Conservation (phyloP, 371 early-diverging fungal genomes). For the Thermomucor indicae-seudaticae region DNA sequence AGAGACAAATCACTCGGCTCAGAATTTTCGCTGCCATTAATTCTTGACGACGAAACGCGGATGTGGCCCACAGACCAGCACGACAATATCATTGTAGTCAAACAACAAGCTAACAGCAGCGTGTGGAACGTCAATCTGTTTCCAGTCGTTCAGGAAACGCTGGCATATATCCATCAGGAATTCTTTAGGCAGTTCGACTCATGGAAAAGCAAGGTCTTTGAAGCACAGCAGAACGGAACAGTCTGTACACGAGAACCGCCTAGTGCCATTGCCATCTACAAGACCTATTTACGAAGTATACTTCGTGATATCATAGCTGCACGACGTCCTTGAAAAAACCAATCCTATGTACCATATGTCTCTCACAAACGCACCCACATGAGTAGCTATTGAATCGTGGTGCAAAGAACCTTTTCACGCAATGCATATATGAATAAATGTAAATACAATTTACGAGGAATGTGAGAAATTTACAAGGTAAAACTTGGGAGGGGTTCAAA, state of each 20-base stretch:
- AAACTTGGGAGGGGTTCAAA: neutral
- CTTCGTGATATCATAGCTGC: constrained; percentile 55
- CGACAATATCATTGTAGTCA: constrained; percentile 76
- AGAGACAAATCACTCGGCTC: constrained; percentile 45
- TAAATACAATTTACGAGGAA: neutral
- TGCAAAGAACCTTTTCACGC: too few species aligned
- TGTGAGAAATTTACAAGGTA: neutral
- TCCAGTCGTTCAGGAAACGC: constrained; percentile 61
- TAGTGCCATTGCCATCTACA: constrained; percentile 55
- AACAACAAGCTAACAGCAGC: constrained; percentile 39
- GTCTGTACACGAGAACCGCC: constrained; percentile 31
- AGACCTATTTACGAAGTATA: constrained; percentile 58
- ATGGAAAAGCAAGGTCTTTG: constrained; percentile 26
- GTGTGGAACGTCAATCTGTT: constrained; percentile 73
- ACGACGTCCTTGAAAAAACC: neutral
- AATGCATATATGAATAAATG: constrained; percentile 1
- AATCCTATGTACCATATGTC: neutral
- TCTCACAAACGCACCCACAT: too few species aligned
- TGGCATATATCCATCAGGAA: constrained; percentile 54
- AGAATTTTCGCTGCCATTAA: constrained; percentile 55
- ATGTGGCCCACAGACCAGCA: constrained; percentile 81
- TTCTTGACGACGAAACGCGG: constrained; percentile 70
- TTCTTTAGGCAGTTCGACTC: constrained; percentile 61
- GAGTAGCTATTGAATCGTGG: too few species aligned
- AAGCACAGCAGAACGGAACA: constrained; percentile 35